Evolutionary conservation across 192 early-diverging fungal genomes (phyloP).

Genomic region (Coemansia sp.): DNA sequence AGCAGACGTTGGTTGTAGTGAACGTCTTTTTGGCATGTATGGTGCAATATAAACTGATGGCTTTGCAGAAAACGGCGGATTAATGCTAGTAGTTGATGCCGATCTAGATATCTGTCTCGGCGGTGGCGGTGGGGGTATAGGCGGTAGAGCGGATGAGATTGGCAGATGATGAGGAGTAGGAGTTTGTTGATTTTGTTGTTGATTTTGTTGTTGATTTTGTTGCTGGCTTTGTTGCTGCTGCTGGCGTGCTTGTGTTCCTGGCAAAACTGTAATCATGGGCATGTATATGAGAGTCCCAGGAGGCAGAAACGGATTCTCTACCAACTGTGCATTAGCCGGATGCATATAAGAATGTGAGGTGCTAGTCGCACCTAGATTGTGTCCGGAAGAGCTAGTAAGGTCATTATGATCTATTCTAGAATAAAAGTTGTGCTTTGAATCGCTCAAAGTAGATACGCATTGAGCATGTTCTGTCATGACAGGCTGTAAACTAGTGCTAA

Average conservation of each 20-base stretch:
- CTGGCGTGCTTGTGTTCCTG: conserved; percentile 1
- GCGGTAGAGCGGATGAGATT: background rate
- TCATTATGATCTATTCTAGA: background rate
- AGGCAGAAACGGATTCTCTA: conserved; percentile 19
- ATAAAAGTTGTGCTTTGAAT: background rate
- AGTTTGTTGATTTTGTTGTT: background rate
- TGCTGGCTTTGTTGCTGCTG: background rate
- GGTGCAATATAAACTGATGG: background rate
- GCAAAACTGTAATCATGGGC: conserved; percentile 22
- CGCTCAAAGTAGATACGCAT: background rate
- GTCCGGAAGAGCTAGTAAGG: background rate
- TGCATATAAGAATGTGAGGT: background rate
- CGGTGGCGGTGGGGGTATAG: background rate
- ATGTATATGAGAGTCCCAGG: conserved; percentile 29
- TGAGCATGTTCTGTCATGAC: background rate
- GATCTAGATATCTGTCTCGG: background rate
- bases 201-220: background rate
- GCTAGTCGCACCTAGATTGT: background rate
- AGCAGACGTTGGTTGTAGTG: background rate
- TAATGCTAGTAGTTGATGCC: background rate
- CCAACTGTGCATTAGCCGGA: conserved; percentile 1
- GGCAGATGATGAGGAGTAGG: background rate
- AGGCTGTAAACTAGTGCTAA: background rate
- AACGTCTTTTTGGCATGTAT: background rate
- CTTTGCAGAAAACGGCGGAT: background rate